phyloP scores from a whole-genome alignment of 176 grass and related monocot species.

The Raddia distichophylla region DNA sequence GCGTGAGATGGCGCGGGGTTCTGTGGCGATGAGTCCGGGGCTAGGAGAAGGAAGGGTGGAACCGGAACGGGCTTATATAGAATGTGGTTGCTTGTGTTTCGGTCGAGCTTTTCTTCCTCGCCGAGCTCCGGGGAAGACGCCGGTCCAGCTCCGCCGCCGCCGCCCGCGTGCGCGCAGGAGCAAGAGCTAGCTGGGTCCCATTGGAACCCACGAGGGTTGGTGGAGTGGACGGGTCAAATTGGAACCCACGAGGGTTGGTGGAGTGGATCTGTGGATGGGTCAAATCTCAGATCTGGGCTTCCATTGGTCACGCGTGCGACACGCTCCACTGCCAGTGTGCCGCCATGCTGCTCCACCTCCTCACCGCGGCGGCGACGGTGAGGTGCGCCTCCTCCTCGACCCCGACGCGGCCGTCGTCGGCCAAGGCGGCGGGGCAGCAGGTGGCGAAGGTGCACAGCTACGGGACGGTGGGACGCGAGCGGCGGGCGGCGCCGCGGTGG shows the following conservation, averaged over 20 bases:
- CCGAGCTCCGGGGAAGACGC: too few species aligned
- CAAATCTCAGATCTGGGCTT: too few species aligned
- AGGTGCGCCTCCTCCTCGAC: constrained; percentile 42
- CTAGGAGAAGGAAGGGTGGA: not conserved
- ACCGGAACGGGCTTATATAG: not conserved
- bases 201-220: too few species aligned
- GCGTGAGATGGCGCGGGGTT: not conserved
- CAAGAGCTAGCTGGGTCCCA: too few species aligned
- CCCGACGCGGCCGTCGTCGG: constrained; percentile 1
- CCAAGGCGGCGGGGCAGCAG: constrained; percentile 37
- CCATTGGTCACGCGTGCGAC: not conserved
- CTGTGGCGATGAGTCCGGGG: not conserved
- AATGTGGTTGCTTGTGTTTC: not conserved
- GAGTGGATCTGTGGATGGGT: too few species aligned
- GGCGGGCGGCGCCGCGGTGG: constrained; percentile 57
- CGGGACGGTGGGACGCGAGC: constrained; percentile 73
- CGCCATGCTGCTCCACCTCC: constrained; percentile 65
- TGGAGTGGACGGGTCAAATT: too few species aligned
- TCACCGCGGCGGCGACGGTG: constrained; percentile 3
- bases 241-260: too few species aligned
- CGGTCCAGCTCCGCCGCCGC: too few species aligned
- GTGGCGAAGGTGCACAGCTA: constrained; percentile 78
- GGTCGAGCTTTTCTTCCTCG: too few species aligned
- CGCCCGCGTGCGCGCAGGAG: too few species aligned
- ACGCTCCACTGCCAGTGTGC: not conserved